A percentile compares a stretch with the other conserved stretches of the same genome.
phyloP scores from a whole-genome alignment of 192 early-diverging fungal species.

The Backusella westeae region DNA sequence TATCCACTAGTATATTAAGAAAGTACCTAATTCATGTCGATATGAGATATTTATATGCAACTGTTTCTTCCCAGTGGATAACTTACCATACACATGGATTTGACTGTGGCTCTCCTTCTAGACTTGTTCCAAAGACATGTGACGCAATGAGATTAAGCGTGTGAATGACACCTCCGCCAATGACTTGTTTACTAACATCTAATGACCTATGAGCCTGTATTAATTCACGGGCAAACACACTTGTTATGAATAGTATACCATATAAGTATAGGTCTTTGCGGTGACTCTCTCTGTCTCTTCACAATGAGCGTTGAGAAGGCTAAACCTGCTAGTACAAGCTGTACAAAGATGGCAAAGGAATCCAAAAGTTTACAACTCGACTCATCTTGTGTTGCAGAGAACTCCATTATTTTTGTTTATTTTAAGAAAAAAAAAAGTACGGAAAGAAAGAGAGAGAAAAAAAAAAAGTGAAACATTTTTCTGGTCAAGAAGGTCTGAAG shows the following conservation, averaged over 20 bases:
- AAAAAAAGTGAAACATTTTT: conserved; percentile 5
- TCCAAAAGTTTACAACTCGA: conserved; percentile 53
- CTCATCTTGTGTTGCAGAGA: background rate
- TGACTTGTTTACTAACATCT: conserved; percentile 77
- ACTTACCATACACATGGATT: conserved; percentile 83
- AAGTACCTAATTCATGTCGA: conserved; percentile 51
- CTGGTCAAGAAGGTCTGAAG: no score
- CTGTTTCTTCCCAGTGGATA: background rate
- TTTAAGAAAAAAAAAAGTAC: background rate
- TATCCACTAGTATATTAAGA: conserved; percentile 73
- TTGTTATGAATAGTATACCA: conserved; percentile 39
- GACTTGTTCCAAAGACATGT: conserved; percentile 56
- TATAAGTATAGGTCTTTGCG: conserved; percentile 62
- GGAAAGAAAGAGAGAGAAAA: background rate
- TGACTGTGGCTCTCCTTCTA: conserved; percentile 34
- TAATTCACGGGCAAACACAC: background rate
- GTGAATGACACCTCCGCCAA: conserved; percentile 70
- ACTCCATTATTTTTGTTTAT: background rate
- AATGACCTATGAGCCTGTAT: conserved; percentile 45
- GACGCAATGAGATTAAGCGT: conserved; percentile 72
- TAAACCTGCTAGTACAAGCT: conserved; percentile 60
- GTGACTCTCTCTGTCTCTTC: conserved; percentile 69
- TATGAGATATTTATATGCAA: background rate
- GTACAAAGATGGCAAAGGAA: conserved; percentile 69
- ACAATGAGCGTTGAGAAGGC: conserved; percentile 76